Conservation (phyloP, 2,329 filamentous ascomycete genomes). For the Colletotrichum scovillei region DNA sequence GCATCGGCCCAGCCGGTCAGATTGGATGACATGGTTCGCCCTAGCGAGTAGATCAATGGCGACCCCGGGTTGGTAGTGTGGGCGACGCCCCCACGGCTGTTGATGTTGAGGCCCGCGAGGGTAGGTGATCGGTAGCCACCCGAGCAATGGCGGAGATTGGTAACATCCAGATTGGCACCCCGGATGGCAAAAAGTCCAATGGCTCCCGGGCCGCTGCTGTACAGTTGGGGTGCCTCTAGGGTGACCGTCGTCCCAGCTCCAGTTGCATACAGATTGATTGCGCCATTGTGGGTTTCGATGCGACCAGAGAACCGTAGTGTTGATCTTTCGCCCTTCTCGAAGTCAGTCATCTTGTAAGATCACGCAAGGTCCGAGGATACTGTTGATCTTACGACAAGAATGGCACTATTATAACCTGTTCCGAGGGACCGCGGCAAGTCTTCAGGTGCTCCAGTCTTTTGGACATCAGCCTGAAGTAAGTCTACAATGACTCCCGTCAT, state of each 20-base stretch:
- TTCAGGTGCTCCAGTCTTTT: neutral
- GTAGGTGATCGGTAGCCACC: slow-evolving; percentile 12
- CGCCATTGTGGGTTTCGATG: slow-evolving; percentile 18
- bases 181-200: neutral
- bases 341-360: neutral
- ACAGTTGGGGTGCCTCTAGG: slow-evolving; percentile 1
- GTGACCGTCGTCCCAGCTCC: neutral
- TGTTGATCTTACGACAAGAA: neutral
- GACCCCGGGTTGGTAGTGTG: slow-evolving; percentile 5
- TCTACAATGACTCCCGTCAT: neutral
- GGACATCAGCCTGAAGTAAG: neutral
- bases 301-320: neutral
- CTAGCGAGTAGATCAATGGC: slow-evolving; percentile 10
- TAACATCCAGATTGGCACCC: neutral
- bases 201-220: slow-evolving; percentile 14
- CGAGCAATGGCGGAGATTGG: slow-evolving; percentile 10
- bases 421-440: neutral
- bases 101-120: slow-evolving; percentile 3
- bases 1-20: neutral
- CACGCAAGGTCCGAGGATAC: no score
- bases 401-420: neutral
- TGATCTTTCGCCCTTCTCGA: neutral
- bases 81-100: neutral
- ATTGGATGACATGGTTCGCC: neutral
- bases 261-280: slow-evolving; percentile 3